phyloP scores from a whole-genome alignment of 345 rosid genomes.

The Garcia nutans region DNA sequence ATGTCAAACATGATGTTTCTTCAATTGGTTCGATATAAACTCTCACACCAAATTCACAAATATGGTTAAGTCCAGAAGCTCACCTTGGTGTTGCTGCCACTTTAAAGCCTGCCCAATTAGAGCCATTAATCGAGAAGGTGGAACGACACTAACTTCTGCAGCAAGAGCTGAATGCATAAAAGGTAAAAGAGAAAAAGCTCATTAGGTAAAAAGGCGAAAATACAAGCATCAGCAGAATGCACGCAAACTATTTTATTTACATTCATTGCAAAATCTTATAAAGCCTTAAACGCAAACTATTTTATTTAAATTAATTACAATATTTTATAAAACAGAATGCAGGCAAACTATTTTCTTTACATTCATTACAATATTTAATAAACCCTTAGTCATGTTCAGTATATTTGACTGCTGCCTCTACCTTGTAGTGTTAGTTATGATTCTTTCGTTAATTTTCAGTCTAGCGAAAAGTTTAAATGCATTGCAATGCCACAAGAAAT shows the following conservation, averaged over 20 bases:
- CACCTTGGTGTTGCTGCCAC: slow-evolving; percentile 99
- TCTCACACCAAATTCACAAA: not conserved
- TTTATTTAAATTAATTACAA: not conserved
- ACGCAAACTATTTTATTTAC: not conserved
- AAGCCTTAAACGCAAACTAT: not conserved
- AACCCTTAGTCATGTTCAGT: not conserved
- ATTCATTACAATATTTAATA: not conserved
- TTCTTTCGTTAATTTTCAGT: not conserved
- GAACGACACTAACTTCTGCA: slow-evolving; percentile 90
- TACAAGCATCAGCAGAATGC: not conserved
- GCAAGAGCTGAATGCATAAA: slow-evolving; percentile 59
- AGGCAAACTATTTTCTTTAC: not conserved
- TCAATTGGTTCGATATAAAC: not conserved
- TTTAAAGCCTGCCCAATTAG: slow-evolving; percentile 93
- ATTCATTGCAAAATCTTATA: not conserved
- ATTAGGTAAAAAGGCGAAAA: not conserved
- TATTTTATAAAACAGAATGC: not conserved
- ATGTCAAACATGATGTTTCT: not conserved
- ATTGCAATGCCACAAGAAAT: not conserved
- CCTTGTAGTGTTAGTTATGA: not conserved
- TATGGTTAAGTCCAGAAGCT: not conserved
- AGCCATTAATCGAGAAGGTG: slow-evolving; percentile 98
- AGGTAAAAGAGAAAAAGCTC: slow-evolving; percentile 2
- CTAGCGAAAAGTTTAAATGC: not conserved
- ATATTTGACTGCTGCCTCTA: not conserved